These are phyloP conservation scores for Pichia rugopelliculosa DNA, from an alignment of 805 yeast species.

Conservation along the genomic window DNA sequence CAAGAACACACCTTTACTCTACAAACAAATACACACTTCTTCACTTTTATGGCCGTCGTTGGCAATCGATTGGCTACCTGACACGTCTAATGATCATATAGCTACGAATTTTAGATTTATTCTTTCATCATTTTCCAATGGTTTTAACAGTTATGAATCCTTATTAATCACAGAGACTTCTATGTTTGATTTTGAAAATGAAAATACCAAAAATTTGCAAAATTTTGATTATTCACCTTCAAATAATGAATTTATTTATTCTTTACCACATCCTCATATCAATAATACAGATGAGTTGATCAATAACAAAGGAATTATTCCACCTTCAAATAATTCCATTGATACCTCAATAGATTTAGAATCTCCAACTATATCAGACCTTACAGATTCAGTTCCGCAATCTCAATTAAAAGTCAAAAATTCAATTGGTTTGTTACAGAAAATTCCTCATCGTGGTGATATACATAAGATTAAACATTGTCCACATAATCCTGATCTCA, in stretches of 20 bases:
- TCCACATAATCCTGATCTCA: slow-evolving; percentile 82
- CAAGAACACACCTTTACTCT: slow-evolving; percentile 50
- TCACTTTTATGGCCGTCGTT: slow-evolving; percentile 60
- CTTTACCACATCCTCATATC: slow-evolving; percentile 9
- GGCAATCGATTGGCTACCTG: slow-evolving; percentile 59
- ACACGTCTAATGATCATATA: slow-evolving; percentile 16
- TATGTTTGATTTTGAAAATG: neutral
- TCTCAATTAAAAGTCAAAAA: slow-evolving; percentile 7
- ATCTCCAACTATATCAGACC: neutral
- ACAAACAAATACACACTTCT: slow-evolving; percentile 45
- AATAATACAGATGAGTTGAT: slow-evolving; percentile 4
- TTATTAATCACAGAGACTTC: slow-evolving; percentile 12
- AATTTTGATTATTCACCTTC: slow-evolving; percentile 31
- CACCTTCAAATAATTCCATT: neutral
- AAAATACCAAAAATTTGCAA: slow-evolving; percentile 2
- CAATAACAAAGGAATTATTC: neutral
- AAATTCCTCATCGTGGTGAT: slow-evolving; percentile 62
- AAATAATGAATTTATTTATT: slow-evolving; percentile 26
- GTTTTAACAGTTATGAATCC: slow-evolving; percentile 29
- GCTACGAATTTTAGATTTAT: slow-evolving; percentile 34
- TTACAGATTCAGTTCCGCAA: neutral
- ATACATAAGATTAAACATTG: slow-evolving; percentile 65
- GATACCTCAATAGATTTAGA: neutral
- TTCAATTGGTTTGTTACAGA: slow-evolving; percentile 34
- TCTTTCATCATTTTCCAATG: slow-evolving; percentile 59